These are phyloP conservation scores for Hymenoscyphus infarciens DNA, from an alignment of 2,329 filamentous ascomycete species.

Conservation along the genomic window DNA sequence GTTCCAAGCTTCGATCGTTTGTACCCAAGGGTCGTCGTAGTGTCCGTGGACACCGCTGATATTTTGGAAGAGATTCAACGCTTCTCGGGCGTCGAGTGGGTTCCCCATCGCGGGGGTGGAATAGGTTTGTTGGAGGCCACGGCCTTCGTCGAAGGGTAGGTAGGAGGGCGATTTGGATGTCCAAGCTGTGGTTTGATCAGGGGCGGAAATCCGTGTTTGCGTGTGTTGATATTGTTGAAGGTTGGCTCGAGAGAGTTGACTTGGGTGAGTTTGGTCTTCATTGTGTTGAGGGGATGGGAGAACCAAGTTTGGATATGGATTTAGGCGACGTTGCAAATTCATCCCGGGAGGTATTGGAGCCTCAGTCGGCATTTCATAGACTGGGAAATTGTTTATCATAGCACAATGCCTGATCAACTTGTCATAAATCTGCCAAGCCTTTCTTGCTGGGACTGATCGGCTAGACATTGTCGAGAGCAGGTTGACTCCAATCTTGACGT, in stretches of 20 bases:
- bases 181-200: conserved; percentile 9
- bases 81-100: conserved; percentile 17
- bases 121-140: not conserved
- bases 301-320: not conserved
- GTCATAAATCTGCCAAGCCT: conserved; percentile 32
- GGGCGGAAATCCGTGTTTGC: not conserved
- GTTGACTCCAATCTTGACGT: conserved; percentile 26
- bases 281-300: not conserved
- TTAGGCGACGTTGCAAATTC: conserved; percentile 13
- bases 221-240: conserved; percentile 13
- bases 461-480: conserved; percentile 27
- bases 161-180: conserved; percentile 7
- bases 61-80: conserved; percentile 18
- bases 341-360: conserved; percentile 26
- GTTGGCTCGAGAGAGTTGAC: conserved; percentile 10
- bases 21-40: conserved; percentile 27
- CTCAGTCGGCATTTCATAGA: conserved; percentile 22
- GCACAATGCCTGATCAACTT: conserved; percentile 24
- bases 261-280: conserved; percentile 6
- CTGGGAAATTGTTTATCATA: conserved; percentile 17
- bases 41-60: conserved; percentile 24
- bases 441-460: conserved; percentile 26
- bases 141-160: not conserved
- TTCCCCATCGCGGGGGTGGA: conserved; percentile 14
- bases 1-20: not conserved